Evolutionary conservation across 2,329 filamentous ascomycete genomes (phyloP).

Genomic region (Fusarium cyanostomum): DNA sequence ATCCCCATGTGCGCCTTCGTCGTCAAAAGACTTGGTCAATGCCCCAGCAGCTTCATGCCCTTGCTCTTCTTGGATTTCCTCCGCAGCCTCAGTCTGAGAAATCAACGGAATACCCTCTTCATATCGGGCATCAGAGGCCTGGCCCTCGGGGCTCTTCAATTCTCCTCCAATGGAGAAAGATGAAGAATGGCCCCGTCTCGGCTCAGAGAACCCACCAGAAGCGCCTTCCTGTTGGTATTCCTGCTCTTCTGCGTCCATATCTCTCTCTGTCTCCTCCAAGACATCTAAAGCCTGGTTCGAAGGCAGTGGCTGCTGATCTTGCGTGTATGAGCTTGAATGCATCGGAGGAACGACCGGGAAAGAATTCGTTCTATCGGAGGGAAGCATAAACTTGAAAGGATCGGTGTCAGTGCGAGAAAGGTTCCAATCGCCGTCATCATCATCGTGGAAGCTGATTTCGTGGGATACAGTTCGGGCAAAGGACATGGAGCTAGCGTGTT

Average conservation of each 20-base stretch:
- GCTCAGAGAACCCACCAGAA: constrained; percentile 15
- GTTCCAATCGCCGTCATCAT: constrained; percentile 68
- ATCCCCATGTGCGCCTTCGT: constrained; percentile 62
- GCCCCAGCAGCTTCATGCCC: constrained; percentile 34
- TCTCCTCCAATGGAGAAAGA: constrained; percentile 57
- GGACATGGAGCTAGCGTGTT: constrained; percentile 69
- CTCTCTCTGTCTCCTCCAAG: constrained; percentile 62
- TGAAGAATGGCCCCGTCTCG: constrained; percentile 36
- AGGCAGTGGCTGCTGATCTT: constrained; percentile 53
- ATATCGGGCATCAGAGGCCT: constrained; percentile 66
- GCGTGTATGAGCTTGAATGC: constrained; percentile 38
- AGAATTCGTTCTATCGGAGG: constrained; percentile 68
- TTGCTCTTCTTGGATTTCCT: constrained; percentile 3
- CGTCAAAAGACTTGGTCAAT: constrained; percentile 51
- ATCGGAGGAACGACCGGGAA: constrained; percentile 66
- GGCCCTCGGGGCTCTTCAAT: constrained; percentile 51
- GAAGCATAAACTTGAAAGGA: constrained; percentile 68
- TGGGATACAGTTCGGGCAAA: constrained; percentile 72
- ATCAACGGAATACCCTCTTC: constrained; percentile 76
- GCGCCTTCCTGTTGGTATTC: constrained; percentile 37
- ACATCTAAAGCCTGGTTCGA: constrained; percentile 64
- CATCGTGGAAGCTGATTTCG: constrained; percentile 68
- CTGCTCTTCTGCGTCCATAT: constrained; percentile 56
- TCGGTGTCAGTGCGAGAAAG: constrained; percentile 63
- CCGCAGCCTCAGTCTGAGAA: constrained; percentile 47